These are phyloP conservation scores for Ailanthus altissimus DNA, from an alignment of 345 rosid genomes.

Conservation along the genomic window DNA sequence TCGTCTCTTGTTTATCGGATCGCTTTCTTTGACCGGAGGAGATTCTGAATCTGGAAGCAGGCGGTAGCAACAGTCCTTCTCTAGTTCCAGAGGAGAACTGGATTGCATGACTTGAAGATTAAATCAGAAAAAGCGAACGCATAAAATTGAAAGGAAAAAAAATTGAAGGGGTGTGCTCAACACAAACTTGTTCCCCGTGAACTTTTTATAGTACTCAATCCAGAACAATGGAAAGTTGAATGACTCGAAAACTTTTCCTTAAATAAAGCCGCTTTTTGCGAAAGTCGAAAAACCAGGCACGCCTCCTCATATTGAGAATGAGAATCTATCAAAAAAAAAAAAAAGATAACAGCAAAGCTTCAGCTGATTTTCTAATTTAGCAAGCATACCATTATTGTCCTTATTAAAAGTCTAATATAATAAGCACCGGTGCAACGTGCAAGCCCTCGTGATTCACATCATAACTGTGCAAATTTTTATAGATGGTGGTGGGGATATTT, in stretches of 20 bases:
- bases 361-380: not conserved
- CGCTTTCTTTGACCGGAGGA: not conserved
- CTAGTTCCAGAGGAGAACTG: slow-evolving; percentile 26
- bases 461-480: not conserved
- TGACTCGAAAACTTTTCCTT: not conserved
- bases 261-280: slow-evolving; percentile 5
- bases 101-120: slow-evolving; percentile 31
- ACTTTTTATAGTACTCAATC: not conserved
- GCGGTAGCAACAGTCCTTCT: slow-evolving; percentile 12
- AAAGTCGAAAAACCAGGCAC: slow-evolving; percentile 23
- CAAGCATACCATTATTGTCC: not conserved
- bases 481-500: not conserved
- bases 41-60: slow-evolving; percentile 27
- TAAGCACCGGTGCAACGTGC: not conserved
- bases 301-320: slow-evolving; percentile 7
- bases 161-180: not conserved
- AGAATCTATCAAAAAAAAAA: not conserved
- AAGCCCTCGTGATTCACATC: not conserved
- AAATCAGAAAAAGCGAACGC: not conserved
- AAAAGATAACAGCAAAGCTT: not conserved
- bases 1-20: slow-evolving; percentile 12
- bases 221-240: not conserved
- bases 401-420: not conserved
- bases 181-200: slow-evolving; percentile 3
- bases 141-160: not conserved